Conservation (phyloP, 768 basidiomycete species). For the Butyriboletus loyo region DNA sequence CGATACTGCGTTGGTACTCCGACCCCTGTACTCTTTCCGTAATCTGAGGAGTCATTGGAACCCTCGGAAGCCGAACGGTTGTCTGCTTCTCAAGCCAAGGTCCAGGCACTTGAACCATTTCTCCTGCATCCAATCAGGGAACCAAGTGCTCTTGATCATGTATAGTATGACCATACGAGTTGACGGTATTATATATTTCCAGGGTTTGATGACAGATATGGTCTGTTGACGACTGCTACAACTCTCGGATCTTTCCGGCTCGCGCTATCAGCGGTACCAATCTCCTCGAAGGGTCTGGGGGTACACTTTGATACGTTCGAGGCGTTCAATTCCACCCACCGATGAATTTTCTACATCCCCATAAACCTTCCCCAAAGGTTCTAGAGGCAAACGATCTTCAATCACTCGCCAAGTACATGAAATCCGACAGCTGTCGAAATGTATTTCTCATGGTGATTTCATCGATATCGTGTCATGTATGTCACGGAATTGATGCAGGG, state of each 20-base stretch:
- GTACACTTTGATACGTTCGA: too few relatives aligned
- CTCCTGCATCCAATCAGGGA: not conserved
- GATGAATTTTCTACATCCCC: slow-evolving; percentile 11
- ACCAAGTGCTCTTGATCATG: too few relatives aligned
- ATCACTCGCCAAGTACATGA: slow-evolving; percentile 63
- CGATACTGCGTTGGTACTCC: too few relatives aligned
- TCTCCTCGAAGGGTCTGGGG: not conserved
- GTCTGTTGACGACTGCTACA: too few relatives aligned
- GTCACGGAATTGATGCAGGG: slow-evolving; percentile 3
- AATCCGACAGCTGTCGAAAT: slow-evolving; percentile 63
- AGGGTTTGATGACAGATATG: not conserved
- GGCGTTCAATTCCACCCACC: not conserved
- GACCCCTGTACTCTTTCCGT: not conserved
- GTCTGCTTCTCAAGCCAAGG: not conserved
- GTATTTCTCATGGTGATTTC: slow-evolving; percentile 67
- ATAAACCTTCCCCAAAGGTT: slow-evolving; percentile 11
- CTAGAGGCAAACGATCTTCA: slow-evolving; percentile 39
- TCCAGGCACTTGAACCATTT: not conserved
- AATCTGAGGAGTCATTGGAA: not conserved
- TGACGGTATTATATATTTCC: too few relatives aligned
- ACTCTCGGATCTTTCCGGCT: slow-evolving; percentile 1
- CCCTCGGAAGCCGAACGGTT: not conserved
- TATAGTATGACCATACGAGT: too few relatives aligned
- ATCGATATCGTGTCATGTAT: not conserved
- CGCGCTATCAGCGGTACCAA: not conserved